A percentile compares a stretch with the other conserved stretches of the same genome.
Conservation (phyloP, 768 basidiomycete genomes). For the Boletus bicolor region DNA sequence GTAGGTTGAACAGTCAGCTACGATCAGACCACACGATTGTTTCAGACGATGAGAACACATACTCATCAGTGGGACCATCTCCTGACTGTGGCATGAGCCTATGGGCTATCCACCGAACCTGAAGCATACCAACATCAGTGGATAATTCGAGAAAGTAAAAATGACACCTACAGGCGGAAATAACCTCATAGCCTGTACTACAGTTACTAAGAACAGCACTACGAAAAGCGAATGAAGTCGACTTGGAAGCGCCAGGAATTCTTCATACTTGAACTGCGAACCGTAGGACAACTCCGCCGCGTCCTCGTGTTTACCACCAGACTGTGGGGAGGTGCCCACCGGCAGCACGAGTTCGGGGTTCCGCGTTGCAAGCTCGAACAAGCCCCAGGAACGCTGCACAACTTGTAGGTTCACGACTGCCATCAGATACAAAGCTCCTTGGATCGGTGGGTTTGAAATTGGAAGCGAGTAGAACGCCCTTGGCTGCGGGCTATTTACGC, state of each 20-base stretch:
- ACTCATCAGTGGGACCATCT: slow-evolving; percentile 65
- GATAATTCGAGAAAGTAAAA: neutral
- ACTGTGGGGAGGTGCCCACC: slow-evolving; percentile 6
- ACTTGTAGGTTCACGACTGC: slow-evolving; percentile 42
- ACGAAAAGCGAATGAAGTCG: slow-evolving; percentile 39
- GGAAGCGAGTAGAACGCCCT: slow-evolving; percentile 39
- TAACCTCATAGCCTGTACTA: slow-evolving; percentile 27
- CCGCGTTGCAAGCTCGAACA: slow-evolving; percentile 37
- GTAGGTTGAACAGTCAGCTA: neutral
- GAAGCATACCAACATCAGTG: neutral
- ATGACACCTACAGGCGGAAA: slow-evolving; percentile 37
- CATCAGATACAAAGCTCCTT: slow-evolving; percentile 46
- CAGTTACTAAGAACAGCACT: slow-evolving; percentile 31
- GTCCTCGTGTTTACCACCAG: slow-evolving; percentile 16
- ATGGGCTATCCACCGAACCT: slow-evolving; percentile 56
- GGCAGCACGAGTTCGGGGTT: slow-evolving; percentile 15
- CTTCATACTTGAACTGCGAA: slow-evolving; percentile 70
- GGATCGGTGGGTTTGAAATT: slow-evolving; percentile 28
- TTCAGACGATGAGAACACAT: slow-evolving; percentile 2
- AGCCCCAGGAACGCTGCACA: slow-evolving; percentile 56
- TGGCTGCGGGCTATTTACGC: slow-evolving; percentile 25
- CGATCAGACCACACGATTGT: slow-evolving; percentile 2
- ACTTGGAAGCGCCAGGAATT: slow-evolving; percentile 50
- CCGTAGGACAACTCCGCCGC: slow-evolving; percentile 50
- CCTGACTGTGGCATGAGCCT: slow-evolving; percentile 51